Conservation (phyloP, 139 green algal genomes). For the Chlorella vulgaris region DNA sequence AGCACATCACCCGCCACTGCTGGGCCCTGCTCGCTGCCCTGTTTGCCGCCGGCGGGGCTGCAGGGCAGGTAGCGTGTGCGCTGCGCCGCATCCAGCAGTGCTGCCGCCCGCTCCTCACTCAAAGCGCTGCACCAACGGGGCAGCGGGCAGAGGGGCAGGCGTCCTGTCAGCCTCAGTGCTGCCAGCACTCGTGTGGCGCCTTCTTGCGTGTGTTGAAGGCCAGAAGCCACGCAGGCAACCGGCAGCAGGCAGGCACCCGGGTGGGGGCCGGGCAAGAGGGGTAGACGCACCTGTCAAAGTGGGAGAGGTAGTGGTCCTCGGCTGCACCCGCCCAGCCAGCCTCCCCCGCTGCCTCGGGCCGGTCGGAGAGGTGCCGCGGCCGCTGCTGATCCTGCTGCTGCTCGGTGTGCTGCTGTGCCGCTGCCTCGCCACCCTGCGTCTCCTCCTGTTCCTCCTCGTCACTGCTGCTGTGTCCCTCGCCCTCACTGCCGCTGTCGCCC, state of each 20-base stretch:
- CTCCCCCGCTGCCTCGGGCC: background rate
- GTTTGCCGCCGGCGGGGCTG: slow-evolving; percentile 9
- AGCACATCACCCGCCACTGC: slow-evolving; percentile 22
- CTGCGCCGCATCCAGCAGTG: background rate
- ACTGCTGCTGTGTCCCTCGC: background rate
- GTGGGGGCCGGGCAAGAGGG: too few relatives aligned
- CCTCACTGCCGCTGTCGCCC: background rate
- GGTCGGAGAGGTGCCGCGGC: background rate
- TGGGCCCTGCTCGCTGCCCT: slow-evolving; percentile 20
- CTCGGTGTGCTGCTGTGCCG: background rate
- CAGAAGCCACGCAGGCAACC: background rate
- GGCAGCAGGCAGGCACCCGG: too few relatives aligned
- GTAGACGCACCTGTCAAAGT: slow-evolving; percentile 24
- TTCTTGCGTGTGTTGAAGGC: background rate
- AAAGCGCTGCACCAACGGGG: slow-evolving; percentile 1
- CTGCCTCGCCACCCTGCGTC: background rate
- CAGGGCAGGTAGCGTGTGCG: slow-evolving; percentile 19
- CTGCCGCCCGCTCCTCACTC: background rate
- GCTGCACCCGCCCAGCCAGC: background rate
- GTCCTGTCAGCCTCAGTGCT: background rate
- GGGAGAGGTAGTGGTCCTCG: slow-evolving; percentile 18
- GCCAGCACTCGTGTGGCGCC: background rate
- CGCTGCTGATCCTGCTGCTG: background rate
- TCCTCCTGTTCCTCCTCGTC: background rate
- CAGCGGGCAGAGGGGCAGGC: background rate